Conservation (phyloP, 768 basidiomycete species). For the Ramaria sp. region DNA sequence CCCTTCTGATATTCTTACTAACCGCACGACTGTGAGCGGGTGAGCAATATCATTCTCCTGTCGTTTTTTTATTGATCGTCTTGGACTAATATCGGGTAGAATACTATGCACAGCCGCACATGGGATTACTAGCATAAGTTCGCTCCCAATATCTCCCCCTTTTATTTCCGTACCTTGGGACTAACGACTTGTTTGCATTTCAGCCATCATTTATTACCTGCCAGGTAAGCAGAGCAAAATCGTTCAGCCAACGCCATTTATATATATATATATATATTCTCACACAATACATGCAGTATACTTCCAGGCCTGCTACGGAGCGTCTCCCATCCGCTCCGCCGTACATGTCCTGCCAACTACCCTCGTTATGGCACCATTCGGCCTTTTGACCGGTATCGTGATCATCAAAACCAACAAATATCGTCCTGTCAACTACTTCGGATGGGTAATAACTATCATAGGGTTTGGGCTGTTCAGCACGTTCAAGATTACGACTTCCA, state of each 20-base stretch:
- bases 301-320: slow-evolving; percentile 19
- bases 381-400: slow-evolving; percentile 17
- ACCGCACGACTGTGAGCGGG: background rate
- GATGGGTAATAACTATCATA: slow-evolving; percentile 26
- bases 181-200: too few relatives aligned
- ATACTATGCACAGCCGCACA: too few relatives aligned
- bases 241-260: too few relatives aligned
- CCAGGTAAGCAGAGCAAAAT: too few relatives aligned
- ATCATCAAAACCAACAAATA: slow-evolving; percentile 19
- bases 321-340: slow-evolving; percentile 15
- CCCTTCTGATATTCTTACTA: background rate
- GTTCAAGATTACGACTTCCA: slow-evolving; percentile 14
- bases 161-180: too few relatives aligned
- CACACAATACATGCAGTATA: slow-evolving; percentile 15
- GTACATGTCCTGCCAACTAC: slow-evolving; percentile 16
- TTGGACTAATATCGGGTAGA: too few relatives aligned
- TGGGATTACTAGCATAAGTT: too few relatives aligned
- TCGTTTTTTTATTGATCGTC: too few relatives aligned
- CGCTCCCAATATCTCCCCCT: too few relatives aligned
- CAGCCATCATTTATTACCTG: too few relatives aligned
- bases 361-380: slow-evolving; percentile 18
- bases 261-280: too few relatives aligned
- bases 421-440: slow-evolving; percentile 19
- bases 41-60: too few relatives aligned
- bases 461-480: slow-evolving; percentile 26